A percentile compares a stretch with the other conserved stretches of the same genome.
Evolutionary conservation across 345 rosid genomes (phyloP).

Genomic region (Cardiospermum halicacabum): DNA sequence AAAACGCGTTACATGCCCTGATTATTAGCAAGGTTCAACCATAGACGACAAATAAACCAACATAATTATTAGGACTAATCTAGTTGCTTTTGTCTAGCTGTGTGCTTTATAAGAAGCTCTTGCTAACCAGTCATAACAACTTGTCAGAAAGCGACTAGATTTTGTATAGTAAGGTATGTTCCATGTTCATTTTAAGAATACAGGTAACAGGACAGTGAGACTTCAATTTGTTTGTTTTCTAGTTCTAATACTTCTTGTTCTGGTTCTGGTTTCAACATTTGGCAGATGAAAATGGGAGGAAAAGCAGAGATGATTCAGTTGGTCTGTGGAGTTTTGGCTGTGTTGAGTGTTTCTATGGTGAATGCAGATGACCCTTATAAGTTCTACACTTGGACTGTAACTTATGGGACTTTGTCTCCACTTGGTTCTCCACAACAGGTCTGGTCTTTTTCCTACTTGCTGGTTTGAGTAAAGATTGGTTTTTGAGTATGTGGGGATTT

Average conservation of each 20-base stretch:
- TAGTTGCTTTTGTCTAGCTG: constrained; percentile 16
- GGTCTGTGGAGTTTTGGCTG: constrained; percentile 38
- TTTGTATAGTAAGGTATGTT: constrained; percentile 1
- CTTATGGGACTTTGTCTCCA: constrained; percentile 73
- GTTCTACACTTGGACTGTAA: constrained; percentile 81
- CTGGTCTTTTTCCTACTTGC: neutral
- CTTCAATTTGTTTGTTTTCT: constrained; percentile 11
- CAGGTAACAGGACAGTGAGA: neutral
- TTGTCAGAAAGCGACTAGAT: constrained; percentile 5
- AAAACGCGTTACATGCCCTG: constrained; percentile 42
- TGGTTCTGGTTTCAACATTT: constrained; percentile 8
- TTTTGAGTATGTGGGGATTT: constrained; percentile 8
- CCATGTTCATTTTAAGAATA: constrained; percentile 8
- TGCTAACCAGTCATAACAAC: neutral
- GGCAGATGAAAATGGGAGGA: constrained; percentile 24
- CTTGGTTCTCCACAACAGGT: constrained; percentile 95
- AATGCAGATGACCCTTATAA: constrained; percentile 78
- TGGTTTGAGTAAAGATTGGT: neutral
- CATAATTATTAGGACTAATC: neutral
- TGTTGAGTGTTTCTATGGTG: constrained; percentile 37
- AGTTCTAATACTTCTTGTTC: neutral
- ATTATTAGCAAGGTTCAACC: neutral
- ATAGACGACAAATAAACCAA: neutral
- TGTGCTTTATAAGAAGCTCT: constrained; percentile 14
- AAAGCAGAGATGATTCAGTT: constrained; percentile 21